These are phyloP conservation scores for Penicillium salamii DNA, from an alignment of 495 filamentous ascomycete genomes.

Conservation along the genomic window DNA sequence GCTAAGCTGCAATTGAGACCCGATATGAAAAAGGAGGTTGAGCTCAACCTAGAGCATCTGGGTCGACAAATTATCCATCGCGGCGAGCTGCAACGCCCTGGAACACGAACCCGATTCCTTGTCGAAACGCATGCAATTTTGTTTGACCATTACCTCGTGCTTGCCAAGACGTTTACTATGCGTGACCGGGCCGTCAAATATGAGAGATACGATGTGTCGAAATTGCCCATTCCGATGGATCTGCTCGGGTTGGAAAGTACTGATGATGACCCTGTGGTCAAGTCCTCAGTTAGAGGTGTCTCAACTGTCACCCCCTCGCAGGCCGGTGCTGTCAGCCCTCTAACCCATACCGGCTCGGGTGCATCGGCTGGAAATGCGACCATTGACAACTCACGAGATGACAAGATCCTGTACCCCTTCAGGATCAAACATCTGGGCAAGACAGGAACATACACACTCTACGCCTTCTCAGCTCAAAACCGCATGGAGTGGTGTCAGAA, in stretches of 20 bases:
- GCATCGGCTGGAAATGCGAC: constrained; percentile 52
- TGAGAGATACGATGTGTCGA: constrained; percentile 92
- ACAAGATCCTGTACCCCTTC: constrained; percentile 90
- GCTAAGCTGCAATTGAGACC: constrained; percentile 78
- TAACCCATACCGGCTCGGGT: constrained; percentile 64
- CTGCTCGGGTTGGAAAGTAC: constrained; percentile 86
- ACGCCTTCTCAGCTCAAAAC: constrained; percentile 68
- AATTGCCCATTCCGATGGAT: constrained; percentile 96
- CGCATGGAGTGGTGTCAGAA: constrained; percentile 88
- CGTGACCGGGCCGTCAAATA: constrained; percentile 69
- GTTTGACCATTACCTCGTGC: constrained; percentile 94
- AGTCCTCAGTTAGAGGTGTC: constrained; percentile 74
- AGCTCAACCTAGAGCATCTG: constrained; percentile 86
- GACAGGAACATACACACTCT: constrained; percentile 77
- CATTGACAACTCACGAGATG: constrained; percentile 58
- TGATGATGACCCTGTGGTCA: constrained; percentile 85
- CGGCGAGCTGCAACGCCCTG: constrained; percentile 85
- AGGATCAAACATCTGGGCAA: constrained; percentile 95
- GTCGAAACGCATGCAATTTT: constrained; percentile 89
- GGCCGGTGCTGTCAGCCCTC: constrained; percentile 42
- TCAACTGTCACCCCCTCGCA: constrained; percentile 53
- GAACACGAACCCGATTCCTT: constrained; percentile 80
- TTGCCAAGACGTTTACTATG: constrained; percentile 74
- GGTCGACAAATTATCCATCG: constrained; percentile 85
- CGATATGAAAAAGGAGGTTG: constrained; percentile 78